These are phyloP conservation scores for Puccinia triticina DNA, from an alignment of 1,284 basidiomycete species.

Conservation along the genomic window DNA sequence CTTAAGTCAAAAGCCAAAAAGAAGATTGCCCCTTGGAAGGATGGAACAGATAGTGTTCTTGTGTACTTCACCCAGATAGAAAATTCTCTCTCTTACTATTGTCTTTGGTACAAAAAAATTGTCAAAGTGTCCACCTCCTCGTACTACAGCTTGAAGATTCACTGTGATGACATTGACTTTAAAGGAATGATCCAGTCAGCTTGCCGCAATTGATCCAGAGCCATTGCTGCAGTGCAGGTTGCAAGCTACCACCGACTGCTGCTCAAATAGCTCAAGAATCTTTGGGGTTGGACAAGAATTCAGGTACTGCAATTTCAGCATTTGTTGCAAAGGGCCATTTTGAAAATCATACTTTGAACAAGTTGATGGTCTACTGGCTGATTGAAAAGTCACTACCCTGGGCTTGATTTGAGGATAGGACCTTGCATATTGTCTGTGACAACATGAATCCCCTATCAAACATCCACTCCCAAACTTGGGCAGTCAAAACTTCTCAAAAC, in stretches of 20 bases:
- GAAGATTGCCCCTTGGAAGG: slow-evolving; percentile 2
- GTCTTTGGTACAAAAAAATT: background rate
- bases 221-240: background rate
- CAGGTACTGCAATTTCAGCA: background rate
- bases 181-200: slow-evolving; percentile 1
- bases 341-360: too few relatives aligned
- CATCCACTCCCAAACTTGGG: background rate
- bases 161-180: background rate
- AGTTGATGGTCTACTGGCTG: too few relatives aligned
- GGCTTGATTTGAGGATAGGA: too few relatives aligned
- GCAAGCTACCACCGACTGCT: too few relatives aligned
- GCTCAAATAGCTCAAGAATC: background rate
- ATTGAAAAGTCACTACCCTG: too few relatives aligned
- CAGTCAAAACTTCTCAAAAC: background rate
- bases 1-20: background rate
- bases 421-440: background rate
- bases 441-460: background rate
- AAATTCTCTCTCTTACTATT: background rate
- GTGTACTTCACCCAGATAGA: background rate
- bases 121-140: background rate
- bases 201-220: background rate
- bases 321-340: background rate
- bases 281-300: background rate
- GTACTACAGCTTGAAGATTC: slow-evolving; percentile 19
- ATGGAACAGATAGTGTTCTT: background rate